phyloP scores from a whole-genome alignment of 2,329 filamentous ascomycete species.

The Penicillium hordei region DNA sequence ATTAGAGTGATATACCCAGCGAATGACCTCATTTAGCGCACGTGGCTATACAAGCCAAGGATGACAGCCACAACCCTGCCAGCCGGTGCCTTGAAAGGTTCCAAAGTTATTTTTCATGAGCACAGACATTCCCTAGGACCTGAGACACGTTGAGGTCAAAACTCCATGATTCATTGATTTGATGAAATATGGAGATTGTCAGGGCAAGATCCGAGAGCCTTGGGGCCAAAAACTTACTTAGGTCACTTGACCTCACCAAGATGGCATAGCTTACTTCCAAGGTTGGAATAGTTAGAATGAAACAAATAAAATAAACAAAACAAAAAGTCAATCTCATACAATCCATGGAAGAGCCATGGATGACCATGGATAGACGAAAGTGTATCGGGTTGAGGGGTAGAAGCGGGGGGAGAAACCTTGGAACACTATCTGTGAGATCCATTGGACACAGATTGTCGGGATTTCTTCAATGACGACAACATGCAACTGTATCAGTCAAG shows the following conservation, averaged over 20 bases:
- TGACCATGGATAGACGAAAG: not conserved
- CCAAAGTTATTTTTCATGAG: not conserved
- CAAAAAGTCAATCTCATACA: not conserved
- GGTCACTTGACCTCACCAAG: conserved; percentile 6
- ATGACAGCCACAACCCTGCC: not conserved
- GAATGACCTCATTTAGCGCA: conserved; percentile 8
- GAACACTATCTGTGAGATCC: not conserved
- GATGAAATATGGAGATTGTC: not conserved
- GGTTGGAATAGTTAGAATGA: not conserved
- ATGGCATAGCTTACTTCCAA: not conserved
- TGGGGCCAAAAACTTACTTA: conserved; percentile 2
- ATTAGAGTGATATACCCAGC: not conserved
- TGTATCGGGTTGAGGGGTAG: conserved; percentile 5
- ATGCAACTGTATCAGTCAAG: not conserved
- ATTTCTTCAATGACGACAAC: conserved; percentile 6
- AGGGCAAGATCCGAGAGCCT: conserved; percentile 1
- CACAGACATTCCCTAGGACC: not conserved
- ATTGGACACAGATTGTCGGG: not conserved
- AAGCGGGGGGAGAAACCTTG: conserved; percentile 1
- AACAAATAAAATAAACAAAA: not conserved
- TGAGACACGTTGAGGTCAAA: not conserved
- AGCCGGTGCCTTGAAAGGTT: not conserved
- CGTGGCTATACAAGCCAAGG: conserved; percentile 1
- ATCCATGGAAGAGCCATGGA: not conserved
- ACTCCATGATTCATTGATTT: not conserved